These are phyloP conservation scores for Cerioporus squamosus DNA, from an alignment of 1,284 basidiomycete genomes.

Conservation along the genomic window DNA sequence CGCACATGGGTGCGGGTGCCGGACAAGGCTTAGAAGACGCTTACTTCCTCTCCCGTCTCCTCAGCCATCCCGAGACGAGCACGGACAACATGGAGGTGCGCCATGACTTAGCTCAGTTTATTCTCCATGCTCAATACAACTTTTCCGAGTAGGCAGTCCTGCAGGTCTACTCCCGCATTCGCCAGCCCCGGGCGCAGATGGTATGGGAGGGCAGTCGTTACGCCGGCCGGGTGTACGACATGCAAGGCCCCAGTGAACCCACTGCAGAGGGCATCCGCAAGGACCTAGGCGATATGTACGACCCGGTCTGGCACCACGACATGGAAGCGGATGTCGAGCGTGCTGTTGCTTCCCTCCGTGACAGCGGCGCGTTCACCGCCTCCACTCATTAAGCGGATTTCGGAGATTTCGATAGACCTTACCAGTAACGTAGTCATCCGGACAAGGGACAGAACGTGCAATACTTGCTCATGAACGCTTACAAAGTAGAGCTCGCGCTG, in stretches of 20 bases:
- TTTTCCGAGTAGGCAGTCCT: conserved; percentile 41
- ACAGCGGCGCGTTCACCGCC: conserved; percentile 11
- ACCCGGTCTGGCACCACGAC: conserved; percentile 54
- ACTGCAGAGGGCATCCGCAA: conserved; percentile 25
- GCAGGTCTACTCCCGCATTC: conserved; percentile 46
- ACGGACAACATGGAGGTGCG: conserved; percentile 51
- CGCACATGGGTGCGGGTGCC: conserved; percentile 65
- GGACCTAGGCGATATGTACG: conserved; percentile 45
- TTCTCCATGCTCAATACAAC: not conserved
- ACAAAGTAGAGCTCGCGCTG: no score
- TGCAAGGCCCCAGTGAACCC: conserved; percentile 25
- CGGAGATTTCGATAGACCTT: no score
- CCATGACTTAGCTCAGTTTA: not conserved
- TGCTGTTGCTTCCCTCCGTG: conserved; percentile 38
- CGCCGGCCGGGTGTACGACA: conserved; percentile 41
- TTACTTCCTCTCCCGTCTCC: conserved; percentile 51
- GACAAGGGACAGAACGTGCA: no score
- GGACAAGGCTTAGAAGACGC: conserved; percentile 70
- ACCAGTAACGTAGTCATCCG: no score
- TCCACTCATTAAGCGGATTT: no score
- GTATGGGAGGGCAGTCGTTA: conserved; percentile 44
- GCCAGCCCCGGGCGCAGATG: conserved; percentile 52
- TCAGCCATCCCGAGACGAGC: conserved; percentile 49
- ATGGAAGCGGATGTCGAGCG: conserved; percentile 41
- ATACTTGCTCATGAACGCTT: no score